Conservation (phyloP, 257 asterid genomes). For the Avicennia marina region DNA sequence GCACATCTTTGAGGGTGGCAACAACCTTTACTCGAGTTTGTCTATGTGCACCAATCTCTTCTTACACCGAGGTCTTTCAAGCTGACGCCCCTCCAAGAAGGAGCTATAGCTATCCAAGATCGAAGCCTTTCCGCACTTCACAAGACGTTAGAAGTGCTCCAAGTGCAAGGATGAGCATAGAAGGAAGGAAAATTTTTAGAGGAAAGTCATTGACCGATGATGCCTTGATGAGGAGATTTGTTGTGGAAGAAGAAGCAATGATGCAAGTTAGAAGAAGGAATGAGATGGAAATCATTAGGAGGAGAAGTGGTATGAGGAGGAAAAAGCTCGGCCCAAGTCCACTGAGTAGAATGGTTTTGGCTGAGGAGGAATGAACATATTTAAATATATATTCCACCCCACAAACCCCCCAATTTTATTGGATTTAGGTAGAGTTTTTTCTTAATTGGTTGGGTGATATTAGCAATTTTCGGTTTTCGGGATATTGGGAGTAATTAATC, state of each 20-base stretch:
- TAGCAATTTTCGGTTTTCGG: too few species aligned
- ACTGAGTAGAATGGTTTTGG: conserved; percentile 72
- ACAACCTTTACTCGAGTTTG: conserved; percentile 76
- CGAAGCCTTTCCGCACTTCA: conserved; percentile 30
- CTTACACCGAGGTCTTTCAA: conserved; percentile 68
- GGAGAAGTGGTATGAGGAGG: conserved; percentile 57
- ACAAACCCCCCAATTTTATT: too few species aligned
- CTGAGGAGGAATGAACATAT: conserved; percentile 29
- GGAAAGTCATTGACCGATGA: conserved; percentile 82
- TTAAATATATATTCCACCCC: too few species aligned
- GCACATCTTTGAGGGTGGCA: conserved; percentile 69
- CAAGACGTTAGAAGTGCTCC: conserved; percentile 45
- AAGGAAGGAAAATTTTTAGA: conserved; percentile 65
- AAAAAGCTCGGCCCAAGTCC: conserved; percentile 83
- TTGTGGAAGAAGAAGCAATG: conserved; percentile 84
- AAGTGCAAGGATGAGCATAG: conserved; percentile 65
- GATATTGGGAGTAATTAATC: too few species aligned
- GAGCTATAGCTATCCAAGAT: conserved; percentile 67
- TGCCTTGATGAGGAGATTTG: conserved; percentile 83
- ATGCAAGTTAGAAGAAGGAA: conserved; percentile 72
- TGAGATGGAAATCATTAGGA: conserved; percentile 80
- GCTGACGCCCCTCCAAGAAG: conserved; percentile 68
- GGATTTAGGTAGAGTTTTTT: too few species aligned
- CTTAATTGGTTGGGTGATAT: too few species aligned
- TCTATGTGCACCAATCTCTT: conserved; percentile 77